phyloP scores from a whole-genome alignment of 768 basidiomycete species.

The Boletus sp. region DNA sequence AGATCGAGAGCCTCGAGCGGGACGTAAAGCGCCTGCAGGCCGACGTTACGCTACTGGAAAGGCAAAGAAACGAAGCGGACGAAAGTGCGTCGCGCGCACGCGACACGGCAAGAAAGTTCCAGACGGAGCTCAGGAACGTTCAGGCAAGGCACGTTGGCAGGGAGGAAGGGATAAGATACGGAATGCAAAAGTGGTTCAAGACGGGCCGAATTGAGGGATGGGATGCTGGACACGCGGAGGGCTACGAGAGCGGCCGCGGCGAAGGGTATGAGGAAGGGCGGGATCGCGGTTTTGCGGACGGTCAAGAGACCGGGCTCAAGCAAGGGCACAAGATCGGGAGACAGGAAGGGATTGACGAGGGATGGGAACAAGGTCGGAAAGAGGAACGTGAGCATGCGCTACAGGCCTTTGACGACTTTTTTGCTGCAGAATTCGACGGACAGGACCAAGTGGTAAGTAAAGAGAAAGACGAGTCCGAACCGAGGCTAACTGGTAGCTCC shows the following conservation, averaged over 20 bases:
- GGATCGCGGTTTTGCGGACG: constrained; percentile 38
- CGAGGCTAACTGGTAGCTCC: constrained; percentile 6
- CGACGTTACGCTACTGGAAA: constrained; percentile 35
- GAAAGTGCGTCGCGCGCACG: constrained; percentile 42
- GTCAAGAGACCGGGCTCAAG: constrained; percentile 34
- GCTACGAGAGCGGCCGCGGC: constrained; percentile 43
- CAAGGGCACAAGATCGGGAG: constrained; percentile 33
- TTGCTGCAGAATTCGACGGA: constrained; percentile 43
- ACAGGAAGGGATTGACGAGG: constrained; percentile 35
- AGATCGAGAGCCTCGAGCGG: constrained; percentile 46
- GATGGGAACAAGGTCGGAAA: constrained; percentile 38
- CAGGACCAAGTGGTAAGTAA: constrained; percentile 25
- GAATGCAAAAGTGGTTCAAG: constrained; percentile 44
- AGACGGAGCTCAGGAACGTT: constrained; percentile 43
- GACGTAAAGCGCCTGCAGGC: constrained; percentile 39
- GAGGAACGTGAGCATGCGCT: constrained; percentile 55
- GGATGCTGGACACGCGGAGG: constrained; percentile 45
- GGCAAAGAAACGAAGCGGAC: constrained; percentile 41
- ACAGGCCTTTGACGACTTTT: constrained; percentile 57
- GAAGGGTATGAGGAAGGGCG: constrained; percentile 45
- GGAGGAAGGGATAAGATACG: constrained; percentile 42
- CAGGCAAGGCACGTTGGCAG: constrained; percentile 42
- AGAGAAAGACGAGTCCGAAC: neutral
- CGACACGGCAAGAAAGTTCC: constrained; percentile 42
- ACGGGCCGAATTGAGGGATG: constrained; percentile 45